Evolutionary conservation across 1,284 basidiomycete genomes (phyloP).

Genomic region (Inonotus obliquus): DNA sequence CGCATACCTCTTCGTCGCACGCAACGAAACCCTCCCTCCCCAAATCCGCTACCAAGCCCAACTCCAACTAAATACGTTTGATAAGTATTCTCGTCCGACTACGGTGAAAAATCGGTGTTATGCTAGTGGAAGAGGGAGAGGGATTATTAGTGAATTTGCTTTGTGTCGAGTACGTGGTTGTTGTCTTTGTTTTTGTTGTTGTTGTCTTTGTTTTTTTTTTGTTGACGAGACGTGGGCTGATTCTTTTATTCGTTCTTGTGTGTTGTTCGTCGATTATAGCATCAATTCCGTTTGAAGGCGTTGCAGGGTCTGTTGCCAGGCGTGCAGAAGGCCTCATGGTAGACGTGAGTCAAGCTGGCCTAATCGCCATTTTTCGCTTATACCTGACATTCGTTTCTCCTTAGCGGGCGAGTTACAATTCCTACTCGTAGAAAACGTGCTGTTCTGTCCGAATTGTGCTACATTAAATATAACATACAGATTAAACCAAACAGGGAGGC

Average conservation of each 20-base stretch:
- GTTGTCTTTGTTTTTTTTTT: no score
- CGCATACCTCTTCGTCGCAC: conserved; percentile 86
- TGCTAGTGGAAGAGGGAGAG: conserved; percentile 81
- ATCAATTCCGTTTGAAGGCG: conserved; percentile 86
- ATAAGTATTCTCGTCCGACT: conserved; percentile 74
- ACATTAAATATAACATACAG: background rate
- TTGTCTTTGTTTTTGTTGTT: conserved; percentile 8
- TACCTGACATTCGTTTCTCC: background rate
- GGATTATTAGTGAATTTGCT: conserved; percentile 85
- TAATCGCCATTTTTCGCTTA: background rate
- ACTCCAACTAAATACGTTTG: conserved; percentile 87
- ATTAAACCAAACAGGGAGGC: background rate
- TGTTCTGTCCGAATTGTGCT: no score
- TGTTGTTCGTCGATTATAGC: conserved; percentile 43
- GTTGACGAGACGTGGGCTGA: no score
- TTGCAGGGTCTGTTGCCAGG: conserved; percentile 77
- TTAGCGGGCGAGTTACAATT: background rate
- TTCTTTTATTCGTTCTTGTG: background rate
- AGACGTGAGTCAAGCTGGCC: conserved; percentile 21
- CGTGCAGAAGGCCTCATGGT: conserved; percentile 90
- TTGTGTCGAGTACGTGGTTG: conserved; percentile 72
- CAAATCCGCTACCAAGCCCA: conserved; percentile 95
- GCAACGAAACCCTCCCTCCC: conserved; percentile 80
- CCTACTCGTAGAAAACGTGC: no score
- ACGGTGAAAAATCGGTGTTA: conserved; percentile 86